Base-by-base conservation (phyloP, 1,139 yeast species). In the Geotrichum citri-aurantii region DNA sequence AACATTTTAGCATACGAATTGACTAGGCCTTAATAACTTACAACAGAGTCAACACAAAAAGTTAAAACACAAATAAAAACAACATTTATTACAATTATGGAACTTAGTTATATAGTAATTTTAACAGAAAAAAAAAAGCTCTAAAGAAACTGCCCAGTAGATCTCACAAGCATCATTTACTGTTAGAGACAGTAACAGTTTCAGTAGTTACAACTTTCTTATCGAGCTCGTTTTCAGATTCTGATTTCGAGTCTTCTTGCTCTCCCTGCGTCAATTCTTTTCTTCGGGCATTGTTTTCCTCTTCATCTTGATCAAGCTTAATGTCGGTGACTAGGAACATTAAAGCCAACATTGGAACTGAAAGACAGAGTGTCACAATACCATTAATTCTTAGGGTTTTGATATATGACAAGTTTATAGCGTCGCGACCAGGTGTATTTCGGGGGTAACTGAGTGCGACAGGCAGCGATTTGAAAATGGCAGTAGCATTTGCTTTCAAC, bases 381-480 rank as follows among this genome's bases (percentile, higher is more conserved):
- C 19, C n/a, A 19, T 37, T 37, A 4, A 37, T 19, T 12, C 44
- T 37, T 2, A 37, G n/a, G 14, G 44, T 37, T 37, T 17, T 37
- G 17, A 37, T 5, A 19, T 48, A 54, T 10, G 56, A 44, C n/a
- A 24, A n/a, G 40, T 47, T 31, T 21, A 54, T 47, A 2, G 56
- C 56, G n/a, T 19, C 52, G 5, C 56, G 44, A n/a, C 21, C 44
- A n/a, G 44, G 21, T n/a, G 19, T n/a, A 5, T 8, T 17, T n/a
- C 14, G 12, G 6, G 37, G 44, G 7, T 14, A 37, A 5, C 17
- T 47, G 3, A n/a, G 23, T 2, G 56, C 56, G n/a, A 26, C 47
- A 26, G 19, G 26, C 11, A 54, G 24, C n/a, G 47, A 33, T 33
- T 54, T 54, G 26, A 54, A 54, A 23, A 48, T 48, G 8, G 12